Evolutionary conservation across 1,284 basidiomycete genomes (phyloP).

Genomic region (Tilletia caries): DNA sequence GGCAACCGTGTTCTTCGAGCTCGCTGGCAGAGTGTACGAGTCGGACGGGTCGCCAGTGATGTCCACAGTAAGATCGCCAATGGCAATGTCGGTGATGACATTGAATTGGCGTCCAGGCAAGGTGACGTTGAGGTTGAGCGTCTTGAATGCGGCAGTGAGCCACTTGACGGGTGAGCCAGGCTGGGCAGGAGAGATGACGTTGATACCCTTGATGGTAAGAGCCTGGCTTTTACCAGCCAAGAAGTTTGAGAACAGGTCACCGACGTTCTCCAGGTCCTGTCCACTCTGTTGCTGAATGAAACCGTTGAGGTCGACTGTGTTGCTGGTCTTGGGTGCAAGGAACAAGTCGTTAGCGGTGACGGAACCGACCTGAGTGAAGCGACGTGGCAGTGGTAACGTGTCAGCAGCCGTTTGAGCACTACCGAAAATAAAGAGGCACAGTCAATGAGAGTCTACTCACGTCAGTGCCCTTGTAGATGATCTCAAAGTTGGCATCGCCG

Average conservation of each 20-base stretch:
- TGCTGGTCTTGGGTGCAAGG: slow-evolving; percentile 61
- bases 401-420: slow-evolving; percentile 20
- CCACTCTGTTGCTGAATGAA: slow-evolving; percentile 63
- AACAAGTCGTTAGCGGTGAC: slow-evolving; percentile 57
- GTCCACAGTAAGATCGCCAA: slow-evolving; percentile 65
- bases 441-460: neutral
- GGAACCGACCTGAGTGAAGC: slow-evolving; percentile 55
- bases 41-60: slow-evolving; percentile 54
- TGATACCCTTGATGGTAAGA: slow-evolving; percentile 63
- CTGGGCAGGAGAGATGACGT: slow-evolving; percentile 59
- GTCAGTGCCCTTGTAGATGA: slow-evolving; percentile 54
- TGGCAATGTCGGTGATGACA: slow-evolving; percentile 67
- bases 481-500: slow-evolving; percentile 67
- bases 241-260: slow-evolving; percentile 67
- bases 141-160: slow-evolving; percentile 70
- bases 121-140: slow-evolving; percentile 64
- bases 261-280: slow-evolving; percentile 61
- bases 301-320: slow-evolving; percentile 63
- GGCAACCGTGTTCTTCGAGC: slow-evolving; percentile 61
- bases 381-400: slow-evolving; percentile 4
- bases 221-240: slow-evolving; percentile 67
- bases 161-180: slow-evolving; percentile 63
- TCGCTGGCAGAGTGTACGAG: slow-evolving; percentile 32
- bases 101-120: slow-evolving; percentile 67
- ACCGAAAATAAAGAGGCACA: neutral